phyloP scores from a whole-genome alignment of 2,329 filamentous ascomycete species.

The Septoria linicola region DNA sequence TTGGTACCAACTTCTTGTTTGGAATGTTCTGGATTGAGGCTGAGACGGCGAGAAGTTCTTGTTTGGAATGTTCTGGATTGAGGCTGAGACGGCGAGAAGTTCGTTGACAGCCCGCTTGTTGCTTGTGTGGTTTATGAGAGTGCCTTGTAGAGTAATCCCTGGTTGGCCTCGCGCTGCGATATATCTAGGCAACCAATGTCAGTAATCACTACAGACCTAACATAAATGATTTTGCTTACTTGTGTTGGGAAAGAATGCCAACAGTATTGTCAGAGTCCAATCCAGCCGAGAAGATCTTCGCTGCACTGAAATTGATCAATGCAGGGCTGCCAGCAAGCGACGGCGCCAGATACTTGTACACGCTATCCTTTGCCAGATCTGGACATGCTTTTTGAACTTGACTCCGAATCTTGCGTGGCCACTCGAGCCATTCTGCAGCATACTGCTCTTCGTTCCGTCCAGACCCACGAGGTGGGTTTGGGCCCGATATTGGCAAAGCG shows the following conservation, averaged over 20 bases:
- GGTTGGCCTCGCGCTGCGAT: conserved; percentile 52
- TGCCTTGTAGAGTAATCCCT: conserved; percentile 61
- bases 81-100: conserved; percentile 41
- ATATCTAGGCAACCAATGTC: conserved; percentile 55
- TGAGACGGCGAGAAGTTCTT: conserved; percentile 43
- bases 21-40: conserved; percentile 52
- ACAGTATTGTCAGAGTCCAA: conserved; percentile 52
- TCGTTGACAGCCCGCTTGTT: conserved; percentile 31
- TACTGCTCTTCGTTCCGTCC: conserved; percentile 56
- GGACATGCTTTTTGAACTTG: conserved; percentile 53
- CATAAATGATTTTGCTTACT: conserved; percentile 44
- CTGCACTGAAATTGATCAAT: conserved; percentile 51
- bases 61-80: conserved; percentile 51
- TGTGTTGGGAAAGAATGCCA: conserved; percentile 58
- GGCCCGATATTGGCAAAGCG: conserved; percentile 52
- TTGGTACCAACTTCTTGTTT: conserved; percentile 47
- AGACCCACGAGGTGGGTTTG: conserved; percentile 47
- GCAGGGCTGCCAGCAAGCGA: conserved; percentile 53
- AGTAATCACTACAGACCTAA: neutral
- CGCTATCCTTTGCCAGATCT: conserved; percentile 42
- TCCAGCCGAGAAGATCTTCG: conserved; percentile 53
- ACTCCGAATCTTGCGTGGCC: conserved; percentile 50
- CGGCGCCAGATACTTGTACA: conserved; percentile 56
- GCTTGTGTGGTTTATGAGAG: conserved; percentile 62
- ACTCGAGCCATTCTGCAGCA: conserved; percentile 59